These are phyloP conservation scores for Debaryomyces psychrophilus DNA, from an alignment of 1,139 yeast genomes.

Conservation along the genomic window DNA sequence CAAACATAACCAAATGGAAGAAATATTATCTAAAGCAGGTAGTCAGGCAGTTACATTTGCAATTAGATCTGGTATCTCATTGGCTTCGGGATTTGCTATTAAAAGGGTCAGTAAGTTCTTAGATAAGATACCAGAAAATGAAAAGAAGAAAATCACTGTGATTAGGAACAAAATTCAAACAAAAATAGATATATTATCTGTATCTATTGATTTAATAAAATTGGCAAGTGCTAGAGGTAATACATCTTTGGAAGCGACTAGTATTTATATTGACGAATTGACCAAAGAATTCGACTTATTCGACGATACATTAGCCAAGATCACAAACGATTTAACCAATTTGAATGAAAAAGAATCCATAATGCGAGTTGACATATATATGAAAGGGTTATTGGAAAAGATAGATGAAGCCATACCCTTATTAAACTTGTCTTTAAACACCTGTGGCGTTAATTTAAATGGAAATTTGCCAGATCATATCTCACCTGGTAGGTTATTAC, in stretches of 20 bases:
- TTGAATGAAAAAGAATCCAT: conserved; percentile 47
- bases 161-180: conserved; percentile 53
- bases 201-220: conserved; percentile 71
- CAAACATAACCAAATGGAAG: conserved; percentile 36
- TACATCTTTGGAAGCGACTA: conserved; percentile 60
- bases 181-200: conserved; percentile 64
- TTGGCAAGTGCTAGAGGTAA: conserved; percentile 74
- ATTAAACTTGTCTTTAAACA: conserved; percentile 65
- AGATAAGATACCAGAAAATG: conserved; percentile 62
- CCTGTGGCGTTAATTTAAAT: conserved; percentile 68
- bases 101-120: conserved; percentile 63
- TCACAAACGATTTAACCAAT: conserved; percentile 27
- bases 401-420: conserved; percentile 75
- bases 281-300: conserved; percentile 63
- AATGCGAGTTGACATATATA: conserved; percentile 51
- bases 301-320: conserved; percentile 49
- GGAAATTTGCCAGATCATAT: conserved; percentile 55
- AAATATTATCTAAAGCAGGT: conserved; percentile 60
- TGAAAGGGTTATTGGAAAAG: conserved; percentile 49
- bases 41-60: conserved; percentile 83
- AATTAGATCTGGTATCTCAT: conserved; percentile 71
- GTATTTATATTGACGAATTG: conserved; percentile 58
- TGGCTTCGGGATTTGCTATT: conserved; percentile 78
- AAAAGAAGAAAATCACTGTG: conserved; percentile 47
- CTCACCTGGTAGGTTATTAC: conserved; percentile 68